Base-by-base conservation (phyloP, 768 basidiomycete species). In the Rubroboletus pulcherrimus region DNA sequence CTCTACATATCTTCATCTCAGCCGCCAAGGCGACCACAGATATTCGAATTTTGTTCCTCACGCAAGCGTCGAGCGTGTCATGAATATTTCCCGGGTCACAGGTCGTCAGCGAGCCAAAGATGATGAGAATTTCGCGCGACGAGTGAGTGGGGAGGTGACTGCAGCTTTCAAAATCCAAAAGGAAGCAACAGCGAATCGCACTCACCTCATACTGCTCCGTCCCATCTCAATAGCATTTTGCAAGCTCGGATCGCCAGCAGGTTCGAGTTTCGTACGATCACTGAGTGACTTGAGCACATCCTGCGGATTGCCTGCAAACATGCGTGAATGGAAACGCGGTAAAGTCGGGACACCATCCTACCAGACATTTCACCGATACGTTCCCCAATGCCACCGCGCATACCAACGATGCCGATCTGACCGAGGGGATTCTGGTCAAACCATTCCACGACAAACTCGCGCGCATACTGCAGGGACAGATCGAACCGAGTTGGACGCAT, bases 221-320 rank as follows among this genome's bases (percentile, higher is more conserved):
- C 96, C 96, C 88, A 98, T 96, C 59, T 97, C 91, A n/a, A 99
- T 84, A 0, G 94, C 87, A 67, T 99, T 99, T 73, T 99, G 97
- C 43, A 99, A 72, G 73, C 92, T 95, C 0, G 97, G 96, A 60
- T 98, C 96, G 0, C 97, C 97, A 5, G 80, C 75, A 0, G 96
- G 93, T 62, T 95, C 91, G 2, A 98, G 78, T 69, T 87, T 94
- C 55, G 90, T 87, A 56, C 96, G 82, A 65, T 98, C 89, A 9
- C 85, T 80, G 54, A 98, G 84, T 0, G 84, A 80, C 65, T 85
- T 89, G 17, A 98, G 76, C n/a, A 98, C 93, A 39, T 98, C 96
- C 67, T 96, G 94, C 0, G 96, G 94, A 61, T 98, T 99, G 9
- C 96, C 94, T 94, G 65, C 11, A 29, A 53, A 57, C 43, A 38